Evolutionary conservation across 306 rosid species (phyloP).

Genomic region (Mimosa pudica): DNA sequence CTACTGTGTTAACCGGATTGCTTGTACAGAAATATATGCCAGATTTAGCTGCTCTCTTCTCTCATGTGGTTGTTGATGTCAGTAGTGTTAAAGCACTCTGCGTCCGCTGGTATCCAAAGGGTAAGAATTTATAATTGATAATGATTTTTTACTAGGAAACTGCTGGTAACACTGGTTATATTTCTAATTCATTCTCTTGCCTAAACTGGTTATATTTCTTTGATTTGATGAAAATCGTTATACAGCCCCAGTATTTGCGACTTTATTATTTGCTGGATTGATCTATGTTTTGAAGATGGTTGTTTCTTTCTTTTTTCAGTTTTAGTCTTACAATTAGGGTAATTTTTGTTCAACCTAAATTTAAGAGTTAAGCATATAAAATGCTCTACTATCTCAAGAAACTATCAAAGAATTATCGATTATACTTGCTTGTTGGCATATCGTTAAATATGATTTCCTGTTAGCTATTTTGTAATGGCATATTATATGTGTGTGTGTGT

Average conservation of each 20-base stretch:
- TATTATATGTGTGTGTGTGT: constrained; percentile 14
- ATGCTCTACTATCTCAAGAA: not conserved
- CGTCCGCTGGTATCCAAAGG: constrained; percentile 89
- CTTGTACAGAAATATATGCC: constrained; percentile 93
- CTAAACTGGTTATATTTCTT: no score
- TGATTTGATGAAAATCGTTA: not conserved
- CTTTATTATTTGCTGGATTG: not conserved
- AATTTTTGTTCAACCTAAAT: not conserved
- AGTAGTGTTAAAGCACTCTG: constrained; percentile 88
- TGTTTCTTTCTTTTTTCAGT: not conserved
- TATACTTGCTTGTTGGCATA: not conserved
- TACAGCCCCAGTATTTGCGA: not conserved
- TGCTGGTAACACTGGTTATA: not conserved
- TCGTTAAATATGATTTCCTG: not conserved
- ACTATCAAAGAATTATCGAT: not conserved
- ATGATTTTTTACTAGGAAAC: not conserved
- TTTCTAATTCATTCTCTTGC: not conserved
- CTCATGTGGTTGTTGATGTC: constrained; percentile 95
- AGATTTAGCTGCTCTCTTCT: constrained; percentile 81
- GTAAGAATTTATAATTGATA: constrained; percentile 44
- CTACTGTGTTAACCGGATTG: constrained; percentile 8
- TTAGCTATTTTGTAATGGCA: constrained; percentile 13
- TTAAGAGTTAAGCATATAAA: not conserved
- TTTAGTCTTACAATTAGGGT: not conserved
- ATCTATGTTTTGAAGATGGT: not conserved